These are phyloP conservation scores for Leptographium lundbergii DNA, from an alignment of 2,329 filamentous ascomycete genomes.

Conservation along the genomic window DNA sequence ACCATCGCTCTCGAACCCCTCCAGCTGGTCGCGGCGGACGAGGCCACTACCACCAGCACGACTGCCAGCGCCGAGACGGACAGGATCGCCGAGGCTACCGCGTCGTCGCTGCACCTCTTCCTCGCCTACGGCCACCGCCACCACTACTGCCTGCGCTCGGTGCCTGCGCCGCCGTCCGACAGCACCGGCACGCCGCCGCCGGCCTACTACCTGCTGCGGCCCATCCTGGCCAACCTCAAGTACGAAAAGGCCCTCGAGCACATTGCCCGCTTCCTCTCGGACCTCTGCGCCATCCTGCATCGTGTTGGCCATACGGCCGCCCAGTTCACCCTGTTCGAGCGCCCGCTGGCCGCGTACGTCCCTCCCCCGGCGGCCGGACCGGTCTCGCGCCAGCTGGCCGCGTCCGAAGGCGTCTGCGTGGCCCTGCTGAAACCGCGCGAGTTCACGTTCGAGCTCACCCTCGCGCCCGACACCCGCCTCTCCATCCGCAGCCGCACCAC, in stretches of 20 bases:
- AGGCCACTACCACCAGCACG: too few species aligned
- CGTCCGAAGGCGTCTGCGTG: constrained; percentile 31
- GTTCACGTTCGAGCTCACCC: constrained; percentile 29
- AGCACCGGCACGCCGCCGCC: constrained; percentile 24
- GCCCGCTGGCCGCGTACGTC: constrained; percentile 4
- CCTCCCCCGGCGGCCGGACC: constrained; percentile 14
- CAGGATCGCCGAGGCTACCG: constrained; percentile 50
- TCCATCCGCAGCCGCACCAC: constrained; percentile 32
- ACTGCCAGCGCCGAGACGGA: constrained; percentile 20
- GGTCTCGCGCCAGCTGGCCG: constrained; percentile 26
- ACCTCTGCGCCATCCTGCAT: constrained; percentile 30
- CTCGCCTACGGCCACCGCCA: constrained; percentile 60
- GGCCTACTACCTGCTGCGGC: constrained; percentile 36
- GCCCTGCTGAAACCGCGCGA: constrained; percentile 29
- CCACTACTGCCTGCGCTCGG: constrained; percentile 52
- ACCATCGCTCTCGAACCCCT: constrained; percentile 55
- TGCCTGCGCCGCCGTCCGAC: constrained; percentile 30
- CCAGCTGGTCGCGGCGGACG: constrained; percentile 26
- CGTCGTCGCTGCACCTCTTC: constrained; percentile 59
- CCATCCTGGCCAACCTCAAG: constrained; percentile 35
- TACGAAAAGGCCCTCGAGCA: constrained; percentile 27
- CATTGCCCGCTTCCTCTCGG: constrained; percentile 28
- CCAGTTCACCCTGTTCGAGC: constrained; percentile 10
- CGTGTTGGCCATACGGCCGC: constrained; percentile 7
- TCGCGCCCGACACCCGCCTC: constrained; percentile 30